Conservation (phyloP, 169 alveolate genomes). For the Pseudocohnilembus persalinus region DNA sequence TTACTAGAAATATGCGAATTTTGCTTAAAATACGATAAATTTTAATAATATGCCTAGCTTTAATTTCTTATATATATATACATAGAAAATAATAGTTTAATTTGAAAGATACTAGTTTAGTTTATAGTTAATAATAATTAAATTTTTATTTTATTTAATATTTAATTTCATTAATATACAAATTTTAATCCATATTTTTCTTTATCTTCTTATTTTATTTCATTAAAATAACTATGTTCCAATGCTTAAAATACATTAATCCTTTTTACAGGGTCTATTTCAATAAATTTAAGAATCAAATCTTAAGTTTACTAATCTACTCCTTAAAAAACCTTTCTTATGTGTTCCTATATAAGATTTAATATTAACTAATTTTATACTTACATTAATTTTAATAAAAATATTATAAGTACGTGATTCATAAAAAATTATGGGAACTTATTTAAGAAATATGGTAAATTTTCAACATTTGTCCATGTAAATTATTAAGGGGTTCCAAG, state of each 20-base stretch:
- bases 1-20: no score
- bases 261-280: constrained; percentile 27
- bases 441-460: constrained; percentile 46
- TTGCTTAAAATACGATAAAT: no score
- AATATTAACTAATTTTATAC: no score
- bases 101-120: no score
- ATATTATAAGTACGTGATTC: constrained; percentile 1
- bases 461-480: constrained; percentile 59
- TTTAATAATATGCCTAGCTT: no score
- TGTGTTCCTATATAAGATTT: background rate
- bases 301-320: constrained; percentile 14
- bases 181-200: no score
- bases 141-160: no score
- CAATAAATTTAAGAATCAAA: constrained; percentile 10
- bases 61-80: no score
- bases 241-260: constrained; percentile 31
- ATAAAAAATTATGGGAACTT: constrained; percentile 38
- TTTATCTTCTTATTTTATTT: no score
- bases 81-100: no score
- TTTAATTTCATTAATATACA: no score
- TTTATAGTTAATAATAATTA: no score
- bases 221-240: constrained; percentile 36
- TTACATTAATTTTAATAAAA: constrained; percentile 23
- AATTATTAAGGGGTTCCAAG: constrained; percentile 69
- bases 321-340: background rate